Base-by-base conservation (phyloP, 176 grass and related monocot species). In the Saccharum spontaneum region DNA sequence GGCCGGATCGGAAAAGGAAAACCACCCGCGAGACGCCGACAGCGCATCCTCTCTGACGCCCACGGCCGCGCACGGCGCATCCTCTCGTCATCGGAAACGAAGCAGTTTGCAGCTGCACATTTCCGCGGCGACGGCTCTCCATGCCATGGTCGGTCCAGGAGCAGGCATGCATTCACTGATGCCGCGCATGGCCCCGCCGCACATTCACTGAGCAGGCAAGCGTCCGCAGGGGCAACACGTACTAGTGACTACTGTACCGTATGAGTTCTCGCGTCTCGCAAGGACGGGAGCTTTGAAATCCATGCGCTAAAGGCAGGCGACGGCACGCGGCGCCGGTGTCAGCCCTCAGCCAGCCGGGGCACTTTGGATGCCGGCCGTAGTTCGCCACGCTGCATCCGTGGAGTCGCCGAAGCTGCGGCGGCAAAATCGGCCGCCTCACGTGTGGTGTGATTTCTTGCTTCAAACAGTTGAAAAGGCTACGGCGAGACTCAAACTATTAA, bases 181-280 rank as follows among this genome's bases (percentile, higher is more conserved):
- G 69, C 39, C 69, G 69, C 67, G 28, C 28, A 28, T 28, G 28
- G 28, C 28, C 28, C 28, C 28, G 69, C 39, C 69, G 69, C 67
- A 39, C 49, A 81, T 75, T 76, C 82, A 85, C 48, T 36, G 31
- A 12, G 15, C 17, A 24, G 44, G 67, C 66, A n/a, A 11, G 26
- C 41, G 17, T 7, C 7, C 16, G 17, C 23, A 2, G 68, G 76
- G 50, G 44, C 69, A 64, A 33, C 77, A 79, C n/a, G 23, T 73
- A 73, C 0, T 28, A 28, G 28, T 28, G 2, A 50, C 15, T 6
- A 55, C 54, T n/a, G 54, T 59, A n/a, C 54, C 5, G 8, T 23
- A 16, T 49, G 23, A 34, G 54, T 2, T 49, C 55, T 74, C 0
- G 13, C 12, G 45, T 48, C 45, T 48, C 12, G 38, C 67, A 7